Percentiles rank a stretch among this genome's conserved stretches.
Evolutionary conservation across 2,329 filamentous ascomycete genomes (phyloP).

Genomic region (Fusarium oxysporum): DNA sequence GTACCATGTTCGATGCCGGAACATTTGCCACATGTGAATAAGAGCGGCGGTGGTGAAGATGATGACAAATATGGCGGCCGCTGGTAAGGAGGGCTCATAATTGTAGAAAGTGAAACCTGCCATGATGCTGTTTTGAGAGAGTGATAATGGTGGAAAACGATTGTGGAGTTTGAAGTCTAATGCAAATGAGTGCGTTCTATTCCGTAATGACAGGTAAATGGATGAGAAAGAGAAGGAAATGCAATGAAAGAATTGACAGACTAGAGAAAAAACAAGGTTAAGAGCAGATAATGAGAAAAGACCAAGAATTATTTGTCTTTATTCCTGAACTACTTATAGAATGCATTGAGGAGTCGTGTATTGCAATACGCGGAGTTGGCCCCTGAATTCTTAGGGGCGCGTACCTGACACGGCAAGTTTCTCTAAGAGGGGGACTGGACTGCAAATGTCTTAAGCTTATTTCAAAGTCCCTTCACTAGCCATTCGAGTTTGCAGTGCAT

Average conservation of each 20-base stretch:
- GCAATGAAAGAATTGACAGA: not conserved
- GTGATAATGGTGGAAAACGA: not conserved
- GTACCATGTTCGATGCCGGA: constrained; percentile 60
- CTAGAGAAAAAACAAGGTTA: not conserved
- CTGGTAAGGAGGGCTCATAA: constrained; percentile 58
- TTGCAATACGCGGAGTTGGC: not conserved
- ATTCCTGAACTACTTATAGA: not conserved
- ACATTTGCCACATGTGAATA: constrained; percentile 54
- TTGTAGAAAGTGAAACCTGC: constrained; percentile 52
- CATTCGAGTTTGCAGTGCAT: accelerated
- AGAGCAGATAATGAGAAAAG: not conserved
- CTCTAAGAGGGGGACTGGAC: not conserved
- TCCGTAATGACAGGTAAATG: not conserved
- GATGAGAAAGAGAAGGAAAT: not conserved
- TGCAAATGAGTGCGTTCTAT: not conserved
- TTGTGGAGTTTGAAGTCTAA: not conserved
- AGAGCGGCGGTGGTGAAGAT: constrained; percentile 53
- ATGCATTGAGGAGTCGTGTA: not conserved
- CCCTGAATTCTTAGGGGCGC: not conserved
- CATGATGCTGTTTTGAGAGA: not conserved
- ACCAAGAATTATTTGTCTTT: accelerated
- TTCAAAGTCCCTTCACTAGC: accelerated
- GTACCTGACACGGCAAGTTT: not conserved
- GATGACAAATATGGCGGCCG: constrained; percentile 56
- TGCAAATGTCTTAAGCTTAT: not conserved